A percentile compares a stretch with the other conserved stretches of the same genome.
Evolutionary conservation across 495 filamentous ascomycete genomes (phyloP).

Genomic region (Trichoderma asperelloides): DNA sequence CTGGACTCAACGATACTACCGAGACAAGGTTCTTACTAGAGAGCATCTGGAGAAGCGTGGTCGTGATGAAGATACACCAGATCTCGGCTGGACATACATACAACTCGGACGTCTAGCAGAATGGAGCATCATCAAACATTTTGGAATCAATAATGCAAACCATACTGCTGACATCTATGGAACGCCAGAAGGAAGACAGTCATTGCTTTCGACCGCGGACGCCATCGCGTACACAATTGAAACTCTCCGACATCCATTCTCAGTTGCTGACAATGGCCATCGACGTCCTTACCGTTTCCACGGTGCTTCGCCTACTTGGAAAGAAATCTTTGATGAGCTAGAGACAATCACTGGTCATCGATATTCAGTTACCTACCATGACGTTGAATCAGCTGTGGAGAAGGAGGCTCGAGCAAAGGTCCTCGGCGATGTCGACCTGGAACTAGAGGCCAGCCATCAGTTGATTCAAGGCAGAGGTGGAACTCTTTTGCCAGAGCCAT

Average conservation of each 20-base stretch:
- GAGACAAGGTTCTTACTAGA: neutral
- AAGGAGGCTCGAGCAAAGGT: neutral
- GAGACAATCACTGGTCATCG: neutral
- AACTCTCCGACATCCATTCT: neutral
- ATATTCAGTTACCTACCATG: neutral
- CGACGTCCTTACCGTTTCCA: neutral
- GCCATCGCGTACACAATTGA: neutral
- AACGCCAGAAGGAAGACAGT: neutral
- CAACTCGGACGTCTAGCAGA: neutral
- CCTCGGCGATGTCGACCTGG: neutral
- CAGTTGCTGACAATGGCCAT: neutral
- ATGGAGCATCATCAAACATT: constrained; percentile 3
- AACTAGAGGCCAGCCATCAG: neutral
- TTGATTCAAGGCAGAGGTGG: neutral
- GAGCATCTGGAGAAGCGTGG: neutral
- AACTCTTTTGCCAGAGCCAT: neutral
- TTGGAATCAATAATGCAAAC: neutral
- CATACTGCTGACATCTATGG: neutral
- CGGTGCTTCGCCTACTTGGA: neutral
- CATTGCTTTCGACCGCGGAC: neutral
- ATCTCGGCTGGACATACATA: neutral
- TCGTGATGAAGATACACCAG: neutral
- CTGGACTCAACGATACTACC: neutral
- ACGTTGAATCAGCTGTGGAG: neutral
- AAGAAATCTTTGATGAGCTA: neutral